A percentile compares a stretch with the other conserved stretches of the same genome.
phyloP scores from a whole-genome alignment of 495 filamentous ascomycete species.

The Penicillium tannophilum region DNA sequence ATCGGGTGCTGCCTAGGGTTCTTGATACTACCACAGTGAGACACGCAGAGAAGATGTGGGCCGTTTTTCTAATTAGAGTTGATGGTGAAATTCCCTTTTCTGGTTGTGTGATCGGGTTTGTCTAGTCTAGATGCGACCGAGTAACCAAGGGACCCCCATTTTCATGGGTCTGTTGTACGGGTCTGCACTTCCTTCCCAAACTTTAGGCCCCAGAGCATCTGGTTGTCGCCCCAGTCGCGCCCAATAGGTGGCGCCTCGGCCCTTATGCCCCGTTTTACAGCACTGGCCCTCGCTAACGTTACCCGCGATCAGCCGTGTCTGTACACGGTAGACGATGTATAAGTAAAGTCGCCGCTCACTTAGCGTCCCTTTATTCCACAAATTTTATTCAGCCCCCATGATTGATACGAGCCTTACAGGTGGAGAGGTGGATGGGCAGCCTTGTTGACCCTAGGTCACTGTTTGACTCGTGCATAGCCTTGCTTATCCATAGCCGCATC shows the following conservation, averaged over 20 bases:
- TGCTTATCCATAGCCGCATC: slow-evolving; percentile 12
- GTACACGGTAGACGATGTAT: not conserved
- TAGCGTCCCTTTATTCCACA: not conserved
- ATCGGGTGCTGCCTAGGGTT: not conserved
- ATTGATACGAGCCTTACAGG: not conserved
- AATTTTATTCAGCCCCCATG: slow-evolving; percentile 3
- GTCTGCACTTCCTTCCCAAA: slow-evolving; percentile 1
- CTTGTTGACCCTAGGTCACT: slow-evolving; percentile 1
- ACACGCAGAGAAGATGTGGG: too few species aligned
- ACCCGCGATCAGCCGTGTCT: slow-evolving; percentile 6
- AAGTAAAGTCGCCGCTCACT: slow-evolving; percentile 5
- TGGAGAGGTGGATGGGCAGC: slow-evolving; percentile 12
- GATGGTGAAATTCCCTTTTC: slow-evolving; percentile 14
- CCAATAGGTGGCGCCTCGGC: slow-evolving; percentile 22
- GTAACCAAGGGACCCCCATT: not conserved
- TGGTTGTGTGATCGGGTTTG: slow-evolving; percentile 13
- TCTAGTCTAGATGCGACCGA: not conserved
- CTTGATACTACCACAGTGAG: not conserved
- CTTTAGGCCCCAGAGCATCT: not conserved
- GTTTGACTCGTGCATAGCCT: slow-evolving; percentile 11
- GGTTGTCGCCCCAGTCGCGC: not conserved
- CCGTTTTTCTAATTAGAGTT: not conserved
- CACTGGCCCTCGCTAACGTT: slow-evolving; percentile 11
- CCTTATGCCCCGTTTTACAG: slow-evolving; percentile 17
- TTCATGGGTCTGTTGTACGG: not conserved